A percentile compares a stretch with the other conserved stretches of the same genome.
phyloP scores from a whole-genome alignment of 1,284 basidiomycete species.

The Leccinum idahoense region DNA sequence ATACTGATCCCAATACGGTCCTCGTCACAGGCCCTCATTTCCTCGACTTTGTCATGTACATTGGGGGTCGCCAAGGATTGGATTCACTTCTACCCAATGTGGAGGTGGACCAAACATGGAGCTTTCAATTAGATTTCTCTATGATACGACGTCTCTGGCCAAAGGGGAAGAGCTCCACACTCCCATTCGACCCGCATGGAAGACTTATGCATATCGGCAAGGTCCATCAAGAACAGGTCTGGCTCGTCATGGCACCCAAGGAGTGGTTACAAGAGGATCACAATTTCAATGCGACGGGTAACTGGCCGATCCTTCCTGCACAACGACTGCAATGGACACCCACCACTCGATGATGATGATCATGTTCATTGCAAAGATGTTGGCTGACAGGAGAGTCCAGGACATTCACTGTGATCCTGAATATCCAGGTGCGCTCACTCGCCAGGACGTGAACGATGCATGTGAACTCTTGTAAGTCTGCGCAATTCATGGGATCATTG shows the following conservation, averaged over 20 bases:
- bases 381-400: background rate
- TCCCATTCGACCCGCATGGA: background rate
- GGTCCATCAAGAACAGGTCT: background rate
- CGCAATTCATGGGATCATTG: too few relatives aligned
- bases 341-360: background rate
- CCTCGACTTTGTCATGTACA: background rate
- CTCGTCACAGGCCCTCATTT: background rate
- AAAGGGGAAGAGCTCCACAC: background rate
- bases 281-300: background rate
- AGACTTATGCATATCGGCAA: background rate
- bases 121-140: background rate
- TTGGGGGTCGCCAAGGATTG: background rate
- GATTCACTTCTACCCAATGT: background rate
- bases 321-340: background rate
- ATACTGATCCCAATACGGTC: background rate
- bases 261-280: background rate
- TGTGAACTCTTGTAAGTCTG: background rate
- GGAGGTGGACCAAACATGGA: background rate
- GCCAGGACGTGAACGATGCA: background rate
- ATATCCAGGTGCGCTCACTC: background rate
- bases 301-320: background rate
- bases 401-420: background rate
- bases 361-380: background rate
- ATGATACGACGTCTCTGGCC: background rate
- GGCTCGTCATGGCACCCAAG: background rate